Evolutionary conservation across 805 yeast species (phyloP).

Genomic region (Clavispora santaluciae): DNA sequence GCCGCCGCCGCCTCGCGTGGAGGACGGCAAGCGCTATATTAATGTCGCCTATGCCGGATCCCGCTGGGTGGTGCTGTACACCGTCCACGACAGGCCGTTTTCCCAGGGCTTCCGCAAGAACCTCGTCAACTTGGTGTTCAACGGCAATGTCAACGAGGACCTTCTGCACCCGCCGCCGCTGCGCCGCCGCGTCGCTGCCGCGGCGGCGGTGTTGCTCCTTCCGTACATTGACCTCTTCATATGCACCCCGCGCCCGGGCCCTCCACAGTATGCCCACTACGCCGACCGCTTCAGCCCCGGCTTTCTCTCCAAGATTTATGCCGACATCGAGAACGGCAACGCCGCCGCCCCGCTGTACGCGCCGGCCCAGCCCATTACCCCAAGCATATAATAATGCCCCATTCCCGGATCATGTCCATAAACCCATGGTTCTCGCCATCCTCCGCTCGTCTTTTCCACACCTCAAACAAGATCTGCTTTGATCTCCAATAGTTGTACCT

Average conservation of each 20-base stretch:
- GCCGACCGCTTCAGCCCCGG: slow-evolving; percentile 12
- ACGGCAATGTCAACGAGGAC: slow-evolving; percentile 4
- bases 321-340: slow-evolving; percentile 5
- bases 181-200: background rate
- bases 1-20: slow-evolving; percentile 19
- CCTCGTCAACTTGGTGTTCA: slow-evolving; percentile 28
- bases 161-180: background rate
- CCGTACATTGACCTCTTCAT: slow-evolving; percentile 10
- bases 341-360: slow-evolving; percentile 3
- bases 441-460: slow-evolving; percentile 41
- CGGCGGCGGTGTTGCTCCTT: slow-evolving; percentile 4
- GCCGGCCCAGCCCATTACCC: slow-evolving; percentile 15
- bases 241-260: background rate
- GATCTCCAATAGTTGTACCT: slow-evolving; percentile 47
- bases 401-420: slow-evolving; percentile 51
- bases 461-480: slow-evolving; percentile 48
- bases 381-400: slow-evolving; percentile 43
- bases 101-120: slow-evolving; percentile 35
- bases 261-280: slow-evolving; percentile 1
- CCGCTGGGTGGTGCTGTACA: slow-evolving; percentile 34
- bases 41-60: slow-evolving; percentile 31
- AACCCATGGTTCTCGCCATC: slow-evolving; percentile 37
- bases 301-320: slow-evolving; percentile 5
- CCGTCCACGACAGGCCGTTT: slow-evolving; percentile 29
- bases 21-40: slow-evolving; percentile 38